phyloP scores from a whole-genome alignment of 2,329 filamentous ascomycete genomes.

The Botrytis galanthina region DNA sequence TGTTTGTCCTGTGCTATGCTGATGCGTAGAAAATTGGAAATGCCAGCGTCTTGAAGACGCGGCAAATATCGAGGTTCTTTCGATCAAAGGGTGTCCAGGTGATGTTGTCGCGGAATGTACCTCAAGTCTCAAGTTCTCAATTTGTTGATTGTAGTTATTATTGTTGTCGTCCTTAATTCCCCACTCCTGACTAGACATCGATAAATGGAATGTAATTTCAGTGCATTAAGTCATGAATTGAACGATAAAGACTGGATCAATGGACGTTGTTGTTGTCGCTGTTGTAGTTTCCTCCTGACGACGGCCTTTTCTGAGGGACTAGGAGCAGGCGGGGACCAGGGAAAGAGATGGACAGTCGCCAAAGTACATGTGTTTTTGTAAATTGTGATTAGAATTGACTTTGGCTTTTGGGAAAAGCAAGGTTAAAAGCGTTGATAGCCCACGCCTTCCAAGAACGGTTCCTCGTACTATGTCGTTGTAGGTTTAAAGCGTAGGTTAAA shows the following conservation, averaged over 20 bases:
- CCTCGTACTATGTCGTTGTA: conserved; percentile 12
- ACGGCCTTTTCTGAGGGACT: neutral
- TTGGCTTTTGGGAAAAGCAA: neutral
- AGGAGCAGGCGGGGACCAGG: neutral
- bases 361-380: conserved; percentile 2
- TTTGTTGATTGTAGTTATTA: neutral
- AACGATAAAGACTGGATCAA: neutral
- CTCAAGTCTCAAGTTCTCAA: neutral
- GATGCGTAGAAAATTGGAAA: conserved; percentile 27
- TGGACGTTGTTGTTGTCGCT: neutral
- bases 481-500: neutral
- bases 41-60: conserved; percentile 49
- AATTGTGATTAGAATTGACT: neutral
- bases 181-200: conserved; percentile 3
- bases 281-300: neutral
- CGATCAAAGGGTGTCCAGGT: conserved; percentile 13
- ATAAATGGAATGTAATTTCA: neutral
- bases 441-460: conserved; percentile 17
- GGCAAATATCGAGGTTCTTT: conserved; percentile 34
- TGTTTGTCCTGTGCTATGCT: conserved; percentile 28
- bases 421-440: neutral
- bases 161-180: neutral
- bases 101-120: conserved; percentile 10
- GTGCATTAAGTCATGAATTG: neutral
- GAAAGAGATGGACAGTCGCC: neutral